Conservation (phyloP, 768 basidiomycete genomes). For the Rhodotorula kratochvilovae region DNA sequence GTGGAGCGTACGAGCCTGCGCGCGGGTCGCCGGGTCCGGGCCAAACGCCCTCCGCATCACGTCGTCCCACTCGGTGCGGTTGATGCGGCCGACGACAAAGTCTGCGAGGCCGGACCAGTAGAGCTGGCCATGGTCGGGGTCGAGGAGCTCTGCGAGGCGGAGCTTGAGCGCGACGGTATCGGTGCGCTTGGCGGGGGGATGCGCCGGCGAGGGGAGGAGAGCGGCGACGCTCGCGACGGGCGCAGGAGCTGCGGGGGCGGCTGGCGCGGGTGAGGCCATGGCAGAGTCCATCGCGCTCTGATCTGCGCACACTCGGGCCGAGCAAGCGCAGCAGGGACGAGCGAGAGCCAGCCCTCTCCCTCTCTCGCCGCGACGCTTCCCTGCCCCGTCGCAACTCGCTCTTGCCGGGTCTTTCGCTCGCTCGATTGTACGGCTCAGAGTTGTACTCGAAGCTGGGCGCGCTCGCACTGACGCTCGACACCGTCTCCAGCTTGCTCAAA, state of each 20-base stretch:
- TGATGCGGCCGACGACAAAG: constrained; percentile 39
- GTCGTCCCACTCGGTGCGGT: constrained; percentile 37
- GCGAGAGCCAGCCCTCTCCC: too few species aligned
- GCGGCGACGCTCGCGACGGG: background rate
- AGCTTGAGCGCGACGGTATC: constrained; percentile 41
- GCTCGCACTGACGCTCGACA: too few species aligned
- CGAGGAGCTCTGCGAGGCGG: constrained; percentile 35
- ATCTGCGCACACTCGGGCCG: too few species aligned
- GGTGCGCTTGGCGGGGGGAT: constrained; percentile 25
- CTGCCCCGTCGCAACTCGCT: too few species aligned
- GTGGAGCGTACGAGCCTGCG: constrained; percentile 10
- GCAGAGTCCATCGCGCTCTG: background rate
- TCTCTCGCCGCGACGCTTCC: too few species aligned
- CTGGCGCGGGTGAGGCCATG: background rate
- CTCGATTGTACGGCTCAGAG: too few species aligned
- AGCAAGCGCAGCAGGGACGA: too few species aligned
- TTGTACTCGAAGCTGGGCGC: too few species aligned
- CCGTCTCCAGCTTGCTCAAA: too few species aligned
- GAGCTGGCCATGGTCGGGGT: constrained; percentile 8
- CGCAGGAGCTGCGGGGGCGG: too few species aligned
- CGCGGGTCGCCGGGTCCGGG: background rate
- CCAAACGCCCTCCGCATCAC: constrained; percentile 17
- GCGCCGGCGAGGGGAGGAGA: constrained; percentile 26
- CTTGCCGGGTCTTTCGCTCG: too few species aligned
- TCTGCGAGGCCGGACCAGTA: constrained; percentile 41